Evolutionary conservation across 2,329 filamentous ascomycete genomes (phyloP).

Genomic region (Amphichorda felina): DNA sequence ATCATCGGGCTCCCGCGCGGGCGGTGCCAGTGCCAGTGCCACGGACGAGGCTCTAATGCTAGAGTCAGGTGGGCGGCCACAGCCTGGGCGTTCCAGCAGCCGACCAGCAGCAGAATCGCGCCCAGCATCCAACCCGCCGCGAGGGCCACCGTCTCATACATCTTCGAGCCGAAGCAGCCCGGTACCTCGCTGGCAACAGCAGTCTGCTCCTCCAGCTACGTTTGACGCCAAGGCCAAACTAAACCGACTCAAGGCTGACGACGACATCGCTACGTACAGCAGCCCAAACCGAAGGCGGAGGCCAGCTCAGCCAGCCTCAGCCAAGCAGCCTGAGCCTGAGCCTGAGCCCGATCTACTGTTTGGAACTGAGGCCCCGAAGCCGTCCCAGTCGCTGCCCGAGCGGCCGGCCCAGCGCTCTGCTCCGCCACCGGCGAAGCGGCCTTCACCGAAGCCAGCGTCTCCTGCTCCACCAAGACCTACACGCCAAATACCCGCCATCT

Average conservation of each 20-base stretch:
- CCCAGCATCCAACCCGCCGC: constrained; percentile 19
- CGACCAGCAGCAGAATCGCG: constrained; percentile 8
- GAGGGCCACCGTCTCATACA: constrained; percentile 34
- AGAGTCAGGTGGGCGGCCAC: constrained; percentile 52
- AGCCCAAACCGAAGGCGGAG: constrained; percentile 77
- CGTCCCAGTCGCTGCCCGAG: constrained; percentile 21
- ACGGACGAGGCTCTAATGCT: constrained; percentile 74
- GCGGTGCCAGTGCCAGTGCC: constrained; percentile 18
- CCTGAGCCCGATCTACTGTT: constrained; percentile 56
- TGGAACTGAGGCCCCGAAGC: constrained; percentile 21
- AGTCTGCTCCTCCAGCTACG: constrained; percentile 21
- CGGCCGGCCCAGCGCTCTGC: constrained; percentile 24
- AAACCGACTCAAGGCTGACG: constrained; percentile 62
- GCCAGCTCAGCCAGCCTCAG: constrained; percentile 33
- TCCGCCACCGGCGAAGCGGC: constrained; percentile 20
- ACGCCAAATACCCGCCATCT: constrained; percentile 54
- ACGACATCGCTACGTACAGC: constrained; percentile 77
- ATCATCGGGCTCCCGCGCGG: no score
- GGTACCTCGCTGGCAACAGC: constrained; percentile 49
- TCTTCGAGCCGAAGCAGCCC: constrained; percentile 29
- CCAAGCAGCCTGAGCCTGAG: constrained; percentile 18
- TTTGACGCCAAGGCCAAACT: constrained; percentile 40
- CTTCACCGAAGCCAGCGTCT: constrained; percentile 21
- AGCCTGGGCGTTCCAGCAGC: constrained; percentile 13
- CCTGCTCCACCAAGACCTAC: constrained; percentile 27